Evolutionary conservation across 2,329 filamentous ascomycete species (phyloP), one percentile per base, ranked within the genome.

Genomic region (Verticillium klebahnii): DNA sequence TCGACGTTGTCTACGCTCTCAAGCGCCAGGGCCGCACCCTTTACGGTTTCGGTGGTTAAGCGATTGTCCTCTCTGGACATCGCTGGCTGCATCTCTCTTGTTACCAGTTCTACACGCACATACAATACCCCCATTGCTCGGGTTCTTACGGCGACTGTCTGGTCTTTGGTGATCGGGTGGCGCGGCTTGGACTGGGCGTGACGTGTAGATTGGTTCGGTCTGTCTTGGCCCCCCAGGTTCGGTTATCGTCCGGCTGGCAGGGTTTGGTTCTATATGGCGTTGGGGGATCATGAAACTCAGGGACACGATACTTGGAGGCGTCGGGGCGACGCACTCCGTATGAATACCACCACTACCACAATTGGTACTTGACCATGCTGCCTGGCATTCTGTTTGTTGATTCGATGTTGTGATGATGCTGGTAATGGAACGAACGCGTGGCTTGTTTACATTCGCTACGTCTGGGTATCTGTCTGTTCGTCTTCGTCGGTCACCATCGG

Each of bases 41-140:
- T 68, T 94, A 93, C 85, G 90, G 91, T 83, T 93, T 93, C 85
- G 91, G 91, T 85, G 91, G 90, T 85, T 94, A 91, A 87, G 64
- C 63, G 61, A 40, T 19, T 40, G n/a, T 56, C 29, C 25, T 14
- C 31, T 56, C 12, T 19, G 45, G 19, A 50, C 19, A n/a, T n/a
- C 19, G 45, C 19, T 50, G 45, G n/a, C 45, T 25, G 2, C 34
- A 36, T 36, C 34, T 36, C 34, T 36, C 34, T 36, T 36, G 34
- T 36, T 5, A 14, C 34, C 34, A 36, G 34, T 11, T 50, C 45
- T 50, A n/a, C 45, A 50, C 45, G 5, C 45, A 50, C 45, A 50
- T 50, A 50, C 45, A 23, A 50, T 50, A 50, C 45, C 45, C 45
- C 37, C 19, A 36, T 9, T 50, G 45, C 45, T 50, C 45, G 45